Evolutionary conservation across 805 yeast species (phyloP).

Genomic region (Metschnikowia lunata): DNA sequence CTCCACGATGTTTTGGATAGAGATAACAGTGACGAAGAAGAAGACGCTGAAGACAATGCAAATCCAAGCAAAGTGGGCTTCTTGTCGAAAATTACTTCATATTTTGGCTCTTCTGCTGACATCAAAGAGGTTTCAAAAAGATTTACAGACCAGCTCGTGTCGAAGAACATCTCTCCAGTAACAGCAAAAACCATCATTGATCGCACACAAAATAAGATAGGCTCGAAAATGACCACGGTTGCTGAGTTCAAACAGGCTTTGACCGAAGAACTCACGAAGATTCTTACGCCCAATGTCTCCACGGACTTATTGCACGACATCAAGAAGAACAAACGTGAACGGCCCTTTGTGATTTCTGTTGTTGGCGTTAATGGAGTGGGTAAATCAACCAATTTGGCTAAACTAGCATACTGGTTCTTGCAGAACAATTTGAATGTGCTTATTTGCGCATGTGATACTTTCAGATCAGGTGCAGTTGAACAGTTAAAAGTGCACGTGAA

Average conservation of each 20-base stretch:
- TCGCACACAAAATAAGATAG: conserved; percentile 63
- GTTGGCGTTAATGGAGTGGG: conserved; percentile 99
- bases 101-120: conserved; percentile 39
- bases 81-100: conserved; percentile 33
- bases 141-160: conserved; percentile 70
- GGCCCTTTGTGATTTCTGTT: conserved; percentile 92
- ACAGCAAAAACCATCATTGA: conserved; percentile 72
- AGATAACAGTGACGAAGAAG: conserved; percentile 28
- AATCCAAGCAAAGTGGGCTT: conserved; percentile 19
- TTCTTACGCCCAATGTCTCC: conserved; percentile 88
- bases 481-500: conserved; percentile 91
- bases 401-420: conserved; percentile 89
- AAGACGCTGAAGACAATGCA: conserved; percentile 12
- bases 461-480: conserved; percentile 98
- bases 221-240: conserved; percentile 69
- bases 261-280: conserved; percentile 65
- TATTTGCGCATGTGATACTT: conserved; percentile 96
- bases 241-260: conserved; percentile 60
- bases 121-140: conserved; percentile 60
- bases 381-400: conserved; percentile 91
- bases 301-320: conserved; percentile 83
- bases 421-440: conserved; percentile 84
- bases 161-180: conserved; percentile 87
- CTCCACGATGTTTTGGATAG: conserved; percentile 34
- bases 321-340: conserved; percentile 38